Evolutionary conservation across 2,329 filamentous ascomycete species (phyloP).

Genomic region (Stachybotrys echinatus): DNA sequence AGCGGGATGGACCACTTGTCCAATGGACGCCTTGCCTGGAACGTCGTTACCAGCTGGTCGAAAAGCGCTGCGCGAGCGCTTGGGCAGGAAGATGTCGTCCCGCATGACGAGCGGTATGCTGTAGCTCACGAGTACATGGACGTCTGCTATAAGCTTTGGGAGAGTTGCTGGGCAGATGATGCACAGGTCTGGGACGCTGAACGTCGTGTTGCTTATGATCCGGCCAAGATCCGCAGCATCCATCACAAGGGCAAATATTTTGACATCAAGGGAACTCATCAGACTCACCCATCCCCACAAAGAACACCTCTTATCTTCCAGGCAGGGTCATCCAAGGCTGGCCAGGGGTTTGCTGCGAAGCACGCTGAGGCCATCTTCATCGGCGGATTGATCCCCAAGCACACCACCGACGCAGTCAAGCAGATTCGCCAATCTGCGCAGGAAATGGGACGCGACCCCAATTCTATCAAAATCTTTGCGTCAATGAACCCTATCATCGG

Average conservation of each 20-base stretch:
- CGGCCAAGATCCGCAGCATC: constrained; percentile 53
- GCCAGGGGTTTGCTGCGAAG: constrained; percentile 51
- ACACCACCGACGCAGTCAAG: not conserved
- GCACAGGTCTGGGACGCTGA: constrained; percentile 48
- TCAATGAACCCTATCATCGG: constrained; percentile 2
- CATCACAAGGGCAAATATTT: constrained; percentile 55
- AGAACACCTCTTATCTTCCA: constrained; percentile 57
- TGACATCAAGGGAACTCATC: not conserved
- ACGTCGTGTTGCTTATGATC: constrained; percentile 52
- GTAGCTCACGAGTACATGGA: constrained; percentile 54
- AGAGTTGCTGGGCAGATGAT: constrained; percentile 52
- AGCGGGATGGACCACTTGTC: constrained; percentile 64
- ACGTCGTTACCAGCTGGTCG: constrained; percentile 63
- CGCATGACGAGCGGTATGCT: constrained; percentile 46
- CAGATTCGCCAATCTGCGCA: constrained; percentile 21
- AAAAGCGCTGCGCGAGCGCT: constrained; percentile 62
- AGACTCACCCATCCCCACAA: constrained; percentile 39
- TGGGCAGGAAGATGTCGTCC: constrained; percentile 48
- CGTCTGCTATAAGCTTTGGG: constrained; percentile 57
- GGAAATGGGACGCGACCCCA: constrained; percentile 2
- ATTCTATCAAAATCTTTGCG: constrained; percentile 5
- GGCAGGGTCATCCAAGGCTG: constrained; percentile 53
- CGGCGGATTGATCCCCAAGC: constrained; percentile 34
- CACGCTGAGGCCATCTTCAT: constrained; percentile 60
- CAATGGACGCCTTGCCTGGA: constrained; percentile 46